A percentile compares a stretch with the other conserved stretches of the same genome.
These are phyloP conservation scores for Diaporthe aspalathi DNA, from an alignment of 2,329 filamentous ascomycete species.

Conservation along the genomic window DNA sequence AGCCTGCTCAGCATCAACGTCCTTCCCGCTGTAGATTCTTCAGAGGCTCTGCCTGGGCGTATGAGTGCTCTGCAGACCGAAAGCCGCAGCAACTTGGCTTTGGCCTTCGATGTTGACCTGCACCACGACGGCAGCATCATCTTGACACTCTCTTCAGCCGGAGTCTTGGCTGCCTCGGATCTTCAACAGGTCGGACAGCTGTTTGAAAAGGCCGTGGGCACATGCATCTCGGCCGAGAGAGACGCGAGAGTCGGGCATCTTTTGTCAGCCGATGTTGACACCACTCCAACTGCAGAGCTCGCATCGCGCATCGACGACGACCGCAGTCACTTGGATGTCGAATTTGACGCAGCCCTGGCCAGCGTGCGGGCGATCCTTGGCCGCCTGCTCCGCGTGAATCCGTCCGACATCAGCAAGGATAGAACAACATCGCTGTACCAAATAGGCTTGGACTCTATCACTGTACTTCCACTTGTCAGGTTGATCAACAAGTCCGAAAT, in stretches of 20 bases:
- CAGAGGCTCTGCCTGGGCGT: background rate
- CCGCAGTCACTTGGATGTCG: background rate
- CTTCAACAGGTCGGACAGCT: conserved; percentile 29
- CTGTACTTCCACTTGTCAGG: conserved; percentile 41
- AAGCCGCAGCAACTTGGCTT: conserved; percentile 40
- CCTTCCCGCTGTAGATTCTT: conserved; percentile 4
- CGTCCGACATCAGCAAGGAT: conserved; percentile 33
- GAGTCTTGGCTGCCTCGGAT: conserved; percentile 27
- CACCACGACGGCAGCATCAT: conserved; percentile 40
- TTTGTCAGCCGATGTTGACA: background rate
- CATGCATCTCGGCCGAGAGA: background rate
- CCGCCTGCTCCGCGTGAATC: conserved; percentile 36
- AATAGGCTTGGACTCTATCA: conserved; percentile 43
- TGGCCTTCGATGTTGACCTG: conserved; percentile 43
- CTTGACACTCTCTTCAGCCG: conserved; percentile 38
- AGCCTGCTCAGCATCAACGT: conserved; percentile 43
- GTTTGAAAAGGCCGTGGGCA: conserved; percentile 39
- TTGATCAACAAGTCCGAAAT: conserved; percentile 35
- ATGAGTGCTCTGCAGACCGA: conserved; percentile 39
- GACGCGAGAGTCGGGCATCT: conserved; percentile 9
- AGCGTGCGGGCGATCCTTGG: conserved; percentile 14
- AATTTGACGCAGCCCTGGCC: conserved; percentile 33
- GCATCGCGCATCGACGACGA: background rate
- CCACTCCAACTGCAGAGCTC: background rate
- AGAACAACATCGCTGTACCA: conserved; percentile 40